Evolutionary conservation across 176 grass and related monocot genomes (phyloP), one percentile per base, ranked within the genome.

Genomic region (Musa acuminata): DNA sequence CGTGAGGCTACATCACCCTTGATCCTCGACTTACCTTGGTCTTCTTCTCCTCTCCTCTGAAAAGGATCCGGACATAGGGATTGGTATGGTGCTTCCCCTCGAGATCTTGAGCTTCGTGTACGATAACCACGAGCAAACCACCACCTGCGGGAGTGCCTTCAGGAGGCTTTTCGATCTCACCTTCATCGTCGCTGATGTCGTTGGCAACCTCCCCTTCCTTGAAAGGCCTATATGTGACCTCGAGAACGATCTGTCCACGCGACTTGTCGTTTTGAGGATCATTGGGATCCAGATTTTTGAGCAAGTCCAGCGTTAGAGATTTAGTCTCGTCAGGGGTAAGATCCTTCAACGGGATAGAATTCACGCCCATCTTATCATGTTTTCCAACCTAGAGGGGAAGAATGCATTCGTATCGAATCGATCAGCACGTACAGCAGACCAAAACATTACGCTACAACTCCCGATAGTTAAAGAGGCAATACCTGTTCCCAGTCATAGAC

Each of bases 401-500:
- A 9, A 11, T 54, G 43, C 70, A 81, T 16, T 67, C 60, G 73
- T 64, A 59, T 53, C n/a, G n/a, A n/a, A n/a, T n/a, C 50, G 22
- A 51, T 4, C 55, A 35, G 12, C 27, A 48, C 63, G 58, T 51
- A 71, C n/a, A n/a, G n/a, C n/a, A n/a, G n/a, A n/a, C n/a, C n/a
- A n/a, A n/a, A n/a, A n/a, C n/a, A n/a, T n/a, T n/a, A n/a, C n/a
- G n/a, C 29, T 35, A 26, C 0, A 35, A 35, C 29, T 35, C 29
- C 29, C 29, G 78, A 79, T 51, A 21, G n/a, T 67, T 51, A 63
- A 73, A n/a, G 13, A 16, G n/a, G n/a, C n/a, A n/a, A n/a, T n/a
- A 80, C 91, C 87, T 95, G 85, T 83, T 95, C 91, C 91, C 91
- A 95, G 27, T 95, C 91, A 55, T 82, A 95, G 69, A 95, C 91